Evolutionary conservation across 495 filamentous ascomycete species (phyloP).

Genomic region (Penicillium desertorum): DNA sequence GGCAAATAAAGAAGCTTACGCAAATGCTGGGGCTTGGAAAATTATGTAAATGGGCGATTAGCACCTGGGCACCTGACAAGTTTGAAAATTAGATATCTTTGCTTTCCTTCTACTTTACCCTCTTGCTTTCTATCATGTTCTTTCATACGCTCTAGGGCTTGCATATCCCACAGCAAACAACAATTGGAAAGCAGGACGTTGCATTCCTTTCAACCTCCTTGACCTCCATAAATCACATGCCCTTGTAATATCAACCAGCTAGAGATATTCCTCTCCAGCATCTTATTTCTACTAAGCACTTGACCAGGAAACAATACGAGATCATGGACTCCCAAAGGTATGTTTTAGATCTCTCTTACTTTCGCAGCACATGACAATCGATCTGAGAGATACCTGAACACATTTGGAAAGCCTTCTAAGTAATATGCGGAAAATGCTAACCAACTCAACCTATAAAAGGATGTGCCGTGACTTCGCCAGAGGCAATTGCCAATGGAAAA

Average conservation of each 20-base stretch:
- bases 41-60: not conserved
- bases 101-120: not conserved
- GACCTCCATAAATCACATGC: not conserved
- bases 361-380: not conserved
- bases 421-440: not conserved
- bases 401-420: not conserved
- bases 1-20: not conserved
- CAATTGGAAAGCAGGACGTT: not conserved
- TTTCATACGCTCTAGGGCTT: not conserved
- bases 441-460: not conserved
- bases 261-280: not conserved
- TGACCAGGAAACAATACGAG: not conserved
- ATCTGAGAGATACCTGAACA: not conserved
- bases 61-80: not conserved
- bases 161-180: not conserved
- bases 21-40: not conserved
- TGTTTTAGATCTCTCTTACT: not conserved
- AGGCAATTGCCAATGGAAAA: slow-evolving; percentile 16
- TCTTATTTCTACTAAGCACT: not conserved
- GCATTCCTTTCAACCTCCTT: not conserved
- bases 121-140: not conserved
- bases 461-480: slow-evolving; percentile 18
- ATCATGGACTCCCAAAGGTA: slow-evolving; percentile 2
- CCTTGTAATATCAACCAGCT: not conserved
- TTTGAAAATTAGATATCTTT: not conserved